phyloP scores from a whole-genome alignment of 2,329 filamentous ascomycete species.

The Colletotrichum gigasporum region DNA sequence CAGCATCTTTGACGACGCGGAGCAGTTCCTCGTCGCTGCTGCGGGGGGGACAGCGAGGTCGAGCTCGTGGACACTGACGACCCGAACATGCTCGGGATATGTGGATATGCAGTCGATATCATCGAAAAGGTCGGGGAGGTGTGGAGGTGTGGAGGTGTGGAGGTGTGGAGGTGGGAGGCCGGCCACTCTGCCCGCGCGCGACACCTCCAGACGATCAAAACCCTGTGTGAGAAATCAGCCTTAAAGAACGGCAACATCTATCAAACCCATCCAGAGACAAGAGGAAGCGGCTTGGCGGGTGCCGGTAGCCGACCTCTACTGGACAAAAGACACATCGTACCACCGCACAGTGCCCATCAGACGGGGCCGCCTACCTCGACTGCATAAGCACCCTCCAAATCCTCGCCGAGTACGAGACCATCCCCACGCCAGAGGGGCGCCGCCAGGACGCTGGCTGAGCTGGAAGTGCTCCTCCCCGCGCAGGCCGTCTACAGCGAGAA shows the following conservation, averaged over 20 bases:
- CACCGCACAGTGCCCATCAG: not conserved
- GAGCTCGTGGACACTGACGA: not conserved
- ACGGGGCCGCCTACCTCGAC: constrained; percentile 4
- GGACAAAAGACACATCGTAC: not conserved
- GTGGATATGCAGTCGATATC: constrained; percentile 18
- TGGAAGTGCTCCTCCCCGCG: not conserved
- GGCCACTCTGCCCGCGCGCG: not conserved
- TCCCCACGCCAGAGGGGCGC: not conserved
- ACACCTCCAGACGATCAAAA: not conserved
- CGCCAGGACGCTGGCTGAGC: not conserved
- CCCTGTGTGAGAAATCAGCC: constrained; percentile 1
- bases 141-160: constrained; percentile 17
- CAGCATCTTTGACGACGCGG: not conserved
- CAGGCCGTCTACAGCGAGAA: constrained; percentile 12
- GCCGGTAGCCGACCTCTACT: constrained; percentile 17
- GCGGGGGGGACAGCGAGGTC: constrained; percentile 13
- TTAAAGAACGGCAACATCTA: constrained; percentile 3
- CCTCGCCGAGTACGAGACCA: not conserved
- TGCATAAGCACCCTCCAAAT: not conserved
- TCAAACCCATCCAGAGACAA: not conserved
- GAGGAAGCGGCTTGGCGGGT: constrained; percentile 28
- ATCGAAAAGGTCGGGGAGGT: constrained; percentile 20
- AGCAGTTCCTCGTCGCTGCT: not conserved
- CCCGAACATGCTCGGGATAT: constrained; percentile 11
- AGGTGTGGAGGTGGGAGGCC: constrained; percentile 12